phyloP scores from a whole-genome alignment of 108 stramenopile species.

The Aurantiochytrium sp. region DNA sequence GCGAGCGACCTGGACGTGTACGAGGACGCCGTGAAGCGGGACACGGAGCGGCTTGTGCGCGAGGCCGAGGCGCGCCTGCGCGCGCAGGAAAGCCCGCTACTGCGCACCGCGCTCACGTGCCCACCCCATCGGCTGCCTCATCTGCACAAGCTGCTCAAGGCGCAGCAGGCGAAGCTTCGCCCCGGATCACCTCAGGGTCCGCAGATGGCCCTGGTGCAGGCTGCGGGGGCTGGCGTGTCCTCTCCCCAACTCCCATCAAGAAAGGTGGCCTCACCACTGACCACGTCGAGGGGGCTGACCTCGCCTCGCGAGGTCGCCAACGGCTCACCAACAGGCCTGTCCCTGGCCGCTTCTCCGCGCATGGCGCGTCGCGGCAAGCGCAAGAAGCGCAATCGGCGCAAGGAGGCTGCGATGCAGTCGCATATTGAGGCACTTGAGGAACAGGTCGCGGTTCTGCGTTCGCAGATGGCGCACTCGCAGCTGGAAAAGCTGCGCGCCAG shows the following conservation, averaged over 20 bases:
- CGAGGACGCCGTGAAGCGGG: neutral
- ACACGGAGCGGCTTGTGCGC: neutral
- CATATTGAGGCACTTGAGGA: conserved; percentile 31
- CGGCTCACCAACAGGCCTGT: no score
- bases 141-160: neutral
- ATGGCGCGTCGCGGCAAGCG: neutral
- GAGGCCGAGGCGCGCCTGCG: neutral
- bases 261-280: no score
- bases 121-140: neutral
- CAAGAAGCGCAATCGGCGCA: neutral
- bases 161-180: neutral
- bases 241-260: no score
- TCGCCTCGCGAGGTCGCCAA: no score
- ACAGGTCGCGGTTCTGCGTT: neutral
- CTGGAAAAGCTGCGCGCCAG: neutral
- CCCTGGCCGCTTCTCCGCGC: neutral
- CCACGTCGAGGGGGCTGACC: no score
- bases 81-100: neutral
- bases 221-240: no score
- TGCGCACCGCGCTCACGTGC: neutral
- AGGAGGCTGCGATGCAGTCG: neutral
- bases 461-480: neutral
- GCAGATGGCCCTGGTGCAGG: no score
- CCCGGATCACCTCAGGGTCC: neutral
- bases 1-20: neutral